Evolutionary conservation across 2,329 filamentous ascomycete species (phyloP).

Genomic region (Talaromyces piceae): DNA sequence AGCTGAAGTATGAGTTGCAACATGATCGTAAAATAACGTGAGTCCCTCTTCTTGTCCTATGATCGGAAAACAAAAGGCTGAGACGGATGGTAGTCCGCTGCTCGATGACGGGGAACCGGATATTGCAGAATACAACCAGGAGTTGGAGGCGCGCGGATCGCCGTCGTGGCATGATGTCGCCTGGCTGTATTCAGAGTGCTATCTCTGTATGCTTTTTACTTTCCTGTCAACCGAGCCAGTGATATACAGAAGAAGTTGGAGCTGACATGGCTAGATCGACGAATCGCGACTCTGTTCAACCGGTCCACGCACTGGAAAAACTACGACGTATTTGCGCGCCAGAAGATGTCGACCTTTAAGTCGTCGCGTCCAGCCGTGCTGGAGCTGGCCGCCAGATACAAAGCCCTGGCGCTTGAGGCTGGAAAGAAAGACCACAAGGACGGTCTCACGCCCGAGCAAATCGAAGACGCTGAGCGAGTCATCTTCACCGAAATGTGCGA

Average conservation of each 20-base stretch:
- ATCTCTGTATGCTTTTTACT: constrained; percentile 65
- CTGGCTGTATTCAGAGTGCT: constrained; percentile 92
- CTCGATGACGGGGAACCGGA: constrained; percentile 70
- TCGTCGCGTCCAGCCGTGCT: constrained; percentile 81
- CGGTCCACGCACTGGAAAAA: constrained; percentile 74
- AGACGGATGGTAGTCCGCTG: constrained; percentile 52
- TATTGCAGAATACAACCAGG: constrained; percentile 74
- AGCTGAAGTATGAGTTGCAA: constrained; percentile 89
- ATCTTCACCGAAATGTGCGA: constrained; percentile 91
- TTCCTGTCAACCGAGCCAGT: too few species aligned
- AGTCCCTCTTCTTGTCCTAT: constrained; percentile 23
- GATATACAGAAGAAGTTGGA: too few species aligned
- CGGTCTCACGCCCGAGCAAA: constrained; percentile 33
- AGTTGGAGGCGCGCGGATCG: constrained; percentile 65
- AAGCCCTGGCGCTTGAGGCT: constrained; percentile 62
- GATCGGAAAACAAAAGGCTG: too few species aligned
- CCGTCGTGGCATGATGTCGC: constrained; percentile 75
- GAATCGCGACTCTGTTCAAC: constrained; percentile 71
- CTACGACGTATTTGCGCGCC: constrained; percentile 82
- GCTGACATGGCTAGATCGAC: constrained; percentile 46
- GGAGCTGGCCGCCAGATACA: constrained; percentile 73
- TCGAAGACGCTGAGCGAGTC: constrained; percentile 63
- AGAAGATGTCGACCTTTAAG: constrained; percentile 87
- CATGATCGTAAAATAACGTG: constrained; percentile 76
- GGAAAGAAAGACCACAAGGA: constrained; percentile 34